Conservation (phyloP, 106 monocot genomes). For the Phalaenopsis equestris region DNA sequence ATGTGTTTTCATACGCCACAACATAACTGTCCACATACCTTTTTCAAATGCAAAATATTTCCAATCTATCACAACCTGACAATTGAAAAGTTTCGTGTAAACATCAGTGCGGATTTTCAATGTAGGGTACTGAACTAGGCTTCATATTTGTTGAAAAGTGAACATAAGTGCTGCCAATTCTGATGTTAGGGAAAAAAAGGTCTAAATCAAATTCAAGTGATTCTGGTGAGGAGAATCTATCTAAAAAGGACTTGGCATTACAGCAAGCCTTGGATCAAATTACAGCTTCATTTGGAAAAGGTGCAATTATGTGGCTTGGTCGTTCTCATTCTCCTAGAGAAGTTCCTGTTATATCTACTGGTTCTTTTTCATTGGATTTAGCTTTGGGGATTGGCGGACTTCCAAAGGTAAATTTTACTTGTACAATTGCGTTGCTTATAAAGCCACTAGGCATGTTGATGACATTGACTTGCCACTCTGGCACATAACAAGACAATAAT, state of each 20-base stretch:
- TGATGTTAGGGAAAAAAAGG: slow-evolving; percentile 44
- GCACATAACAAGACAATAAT: background rate
- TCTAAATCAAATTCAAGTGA: slow-evolving; percentile 63
- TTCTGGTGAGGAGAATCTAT: slow-evolving; percentile 63
- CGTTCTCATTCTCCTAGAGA: slow-evolving; percentile 55
- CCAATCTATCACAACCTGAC: background rate
- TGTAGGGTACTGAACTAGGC: background rate
- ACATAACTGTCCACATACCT: background rate
- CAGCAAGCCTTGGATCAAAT: slow-evolving; percentile 92
- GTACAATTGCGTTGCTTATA: background rate
- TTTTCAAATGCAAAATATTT: background rate
- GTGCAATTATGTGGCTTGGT: slow-evolving; percentile 99
- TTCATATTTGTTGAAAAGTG: background rate
- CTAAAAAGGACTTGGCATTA: slow-evolving; percentile 80
- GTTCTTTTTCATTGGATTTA: slow-evolving; percentile 79
- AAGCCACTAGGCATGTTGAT: background rate
- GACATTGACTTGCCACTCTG: background rate
- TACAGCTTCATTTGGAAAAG: slow-evolving; percentile 83
- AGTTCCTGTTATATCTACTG: slow-evolving; percentile 89
- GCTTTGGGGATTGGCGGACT: slow-evolving; percentile 95
- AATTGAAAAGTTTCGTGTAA: background rate
- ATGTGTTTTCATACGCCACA: too few species aligned
- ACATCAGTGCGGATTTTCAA: background rate
- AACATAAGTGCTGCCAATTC: slow-evolving; percentile 1
- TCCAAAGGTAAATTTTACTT: slow-evolving; percentile 64